These are phyloP conservation scores for Didymella exigua DNA, from an alignment of 2,329 filamentous ascomycete species.

Conservation along the genomic window DNA sequence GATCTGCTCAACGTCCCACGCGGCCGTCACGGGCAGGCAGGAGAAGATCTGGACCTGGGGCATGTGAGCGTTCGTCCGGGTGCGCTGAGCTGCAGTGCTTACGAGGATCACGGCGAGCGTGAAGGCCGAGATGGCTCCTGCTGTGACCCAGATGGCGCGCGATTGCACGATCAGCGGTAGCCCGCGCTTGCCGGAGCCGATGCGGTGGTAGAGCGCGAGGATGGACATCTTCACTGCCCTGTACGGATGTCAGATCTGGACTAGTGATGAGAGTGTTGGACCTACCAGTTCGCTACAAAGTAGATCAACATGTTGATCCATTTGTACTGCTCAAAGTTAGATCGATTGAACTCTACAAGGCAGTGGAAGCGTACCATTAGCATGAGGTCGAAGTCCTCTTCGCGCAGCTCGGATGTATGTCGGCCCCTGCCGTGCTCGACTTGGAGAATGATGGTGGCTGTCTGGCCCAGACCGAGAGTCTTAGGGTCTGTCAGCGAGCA, in stretches of 20 bases:
- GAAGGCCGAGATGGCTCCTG: constrained; percentile 28
- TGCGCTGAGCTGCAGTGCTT: background rate
- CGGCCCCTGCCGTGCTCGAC: constrained; percentile 33
- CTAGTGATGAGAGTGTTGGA: background rate
- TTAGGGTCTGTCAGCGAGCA: background rate
- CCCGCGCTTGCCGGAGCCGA: constrained; percentile 31
- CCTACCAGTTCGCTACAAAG: constrained; percentile 36
- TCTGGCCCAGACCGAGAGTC: constrained; percentile 34
- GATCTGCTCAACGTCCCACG: constrained; percentile 27
- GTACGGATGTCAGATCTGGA: background rate
- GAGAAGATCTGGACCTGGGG: constrained; percentile 27
- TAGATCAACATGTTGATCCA: constrained; percentile 38
- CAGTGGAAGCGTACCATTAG: constrained; percentile 23
- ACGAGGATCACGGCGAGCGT: constrained; percentile 32
- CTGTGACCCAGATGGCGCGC: constrained; percentile 28
- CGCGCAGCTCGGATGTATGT: constrained; percentile 24
- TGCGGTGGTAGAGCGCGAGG: constrained; percentile 35
- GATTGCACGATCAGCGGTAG: constrained; percentile 33
- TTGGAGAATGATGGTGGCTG: constrained; percentile 32
- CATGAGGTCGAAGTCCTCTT: constrained; percentile 29
- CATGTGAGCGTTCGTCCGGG: background rate
- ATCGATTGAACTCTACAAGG: too few species aligned
- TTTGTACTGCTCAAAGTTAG: constrained; percentile 27
- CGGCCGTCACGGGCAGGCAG: constrained; percentile 27
- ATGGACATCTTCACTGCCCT: constrained; percentile 43